A percentile compares a stretch with the other conserved stretches of the same genome.
These are phyloP conservation scores for Albifimbria verrucaria DNA, from an alignment of 2,329 filamentous ascomycete genomes.

Conservation along the genomic window DNA sequence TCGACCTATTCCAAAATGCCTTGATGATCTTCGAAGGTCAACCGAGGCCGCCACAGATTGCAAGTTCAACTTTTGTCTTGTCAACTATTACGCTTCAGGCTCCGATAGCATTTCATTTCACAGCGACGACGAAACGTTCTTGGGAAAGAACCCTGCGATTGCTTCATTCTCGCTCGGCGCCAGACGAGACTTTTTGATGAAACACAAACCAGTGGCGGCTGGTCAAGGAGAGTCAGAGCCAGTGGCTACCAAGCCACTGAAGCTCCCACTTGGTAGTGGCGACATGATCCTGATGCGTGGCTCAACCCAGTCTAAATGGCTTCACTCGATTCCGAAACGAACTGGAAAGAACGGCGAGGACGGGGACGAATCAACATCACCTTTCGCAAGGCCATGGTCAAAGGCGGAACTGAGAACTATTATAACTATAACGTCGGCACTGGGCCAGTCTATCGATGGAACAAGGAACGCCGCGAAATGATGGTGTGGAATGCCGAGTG, in stretches of 20 bases:
- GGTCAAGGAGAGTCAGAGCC: slow-evolving; percentile 22
- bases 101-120: slow-evolving; percentile 77
- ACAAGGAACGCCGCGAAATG: slow-evolving; percentile 51
- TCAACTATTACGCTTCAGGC: slow-evolving; percentile 80
- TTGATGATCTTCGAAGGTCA: slow-evolving; percentile 59
- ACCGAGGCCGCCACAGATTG: slow-evolving; percentile 66
- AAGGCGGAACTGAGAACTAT: slow-evolving; percentile 75
- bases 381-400: slow-evolving; percentile 67
- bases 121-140: slow-evolving; percentile 75
- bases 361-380: slow-evolving; percentile 73
- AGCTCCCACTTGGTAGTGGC: slow-evolving; percentile 57
- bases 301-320: slow-evolving; percentile 70
- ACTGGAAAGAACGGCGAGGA: slow-evolving; percentile 61
- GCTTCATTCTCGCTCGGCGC: slow-evolving; percentile 73
- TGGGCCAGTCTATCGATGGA: slow-evolving; percentile 68
- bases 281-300: slow-evolving; percentile 81
- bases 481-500: slow-evolving; percentile 29
- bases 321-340: slow-evolving; percentile 75
- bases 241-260: slow-evolving; percentile 38
- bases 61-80: slow-evolving; percentile 73
- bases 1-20: slow-evolving; percentile 67
- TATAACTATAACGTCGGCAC: slow-evolving; percentile 78
- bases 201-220: slow-evolving; percentile 62
- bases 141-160: slow-evolving; percentile 67
- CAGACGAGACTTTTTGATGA: slow-evolving; percentile 72